A percentile compares a stretch with the other conserved stretches of the same genome.
Evolutionary conservation across 2,329 filamentous ascomycete genomes (phyloP).

Genomic region (Fragosphaeria purpurea): DNA sequence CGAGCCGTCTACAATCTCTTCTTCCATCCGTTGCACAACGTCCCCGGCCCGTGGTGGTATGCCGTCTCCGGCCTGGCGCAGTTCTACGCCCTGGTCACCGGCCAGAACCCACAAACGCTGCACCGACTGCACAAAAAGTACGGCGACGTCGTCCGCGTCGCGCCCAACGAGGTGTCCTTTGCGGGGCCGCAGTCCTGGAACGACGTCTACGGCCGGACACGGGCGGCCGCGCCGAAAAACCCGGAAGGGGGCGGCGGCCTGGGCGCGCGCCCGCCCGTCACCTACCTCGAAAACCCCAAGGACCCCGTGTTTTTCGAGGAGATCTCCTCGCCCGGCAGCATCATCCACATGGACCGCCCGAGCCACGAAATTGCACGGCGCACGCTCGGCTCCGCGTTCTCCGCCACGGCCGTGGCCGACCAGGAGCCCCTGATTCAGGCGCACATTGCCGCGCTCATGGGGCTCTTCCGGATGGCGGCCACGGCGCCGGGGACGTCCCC

Average conservation of each 20-base stretch:
- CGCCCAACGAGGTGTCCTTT: conserved; percentile 33
- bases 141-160: conserved; percentile 34
- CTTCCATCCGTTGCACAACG: conserved; percentile 21
- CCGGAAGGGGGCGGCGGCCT: background rate
- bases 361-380: conserved; percentile 7
- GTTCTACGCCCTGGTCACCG: background rate
- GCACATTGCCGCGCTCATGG: conserved; percentile 8
- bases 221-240: background rate
- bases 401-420: conserved; percentile 11
- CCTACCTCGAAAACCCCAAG: conserved; percentile 8
- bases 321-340: background rate
- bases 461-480: conserved; percentile 2
- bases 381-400: conserved; percentile 8
- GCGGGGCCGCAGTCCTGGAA: conserved; percentile 24
- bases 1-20: conserved; percentile 8
- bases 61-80: conserved; percentile 13
- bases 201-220: conserved; percentile 18
- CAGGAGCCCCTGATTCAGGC: conserved; percentile 7
- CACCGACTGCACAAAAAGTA: conserved; percentile 23
- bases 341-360: conserved; percentile 3
- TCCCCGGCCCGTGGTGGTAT: conserved; percentile 22
- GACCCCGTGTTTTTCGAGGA: conserved; percentile 5
- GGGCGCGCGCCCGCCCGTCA: background rate
- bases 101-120: conserved; percentile 2
- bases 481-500: background rate